Evolutionary conservation across 768 basidiomycete species (phyloP), one percentile per base, ranked within the genome.

Genomic region (Collybia sordida): DNA sequence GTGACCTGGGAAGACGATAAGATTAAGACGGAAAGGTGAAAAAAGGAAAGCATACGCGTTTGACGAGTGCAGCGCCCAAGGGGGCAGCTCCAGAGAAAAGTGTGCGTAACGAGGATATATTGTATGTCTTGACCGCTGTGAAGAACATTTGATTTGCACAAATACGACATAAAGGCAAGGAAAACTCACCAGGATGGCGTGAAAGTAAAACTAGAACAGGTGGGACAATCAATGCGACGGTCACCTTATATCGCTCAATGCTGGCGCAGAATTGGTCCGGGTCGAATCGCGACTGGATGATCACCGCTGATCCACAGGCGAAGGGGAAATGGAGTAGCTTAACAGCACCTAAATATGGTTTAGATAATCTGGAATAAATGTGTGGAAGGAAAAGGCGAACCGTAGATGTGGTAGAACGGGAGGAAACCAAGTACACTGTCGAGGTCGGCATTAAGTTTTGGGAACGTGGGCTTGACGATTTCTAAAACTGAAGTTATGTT

Each of bases 21-120:
- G 18, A 23, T 41, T 41, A 34, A 22, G 18, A 24, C n/a, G 18
- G 18, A 24, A 24, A 25, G 11, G 25, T 34, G 37, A 21, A n/a
- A 27, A 42, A 52, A 77, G 59, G 42, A 21, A 35, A 23, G 70
- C 65, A 58, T 14, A 83, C 79, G 19, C 80, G 69, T 19, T 73
- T 68, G 2, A 80, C 79, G 15, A 94, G 72, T 2, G 81, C 78
- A 1, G 78, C 74, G 0, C 87, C 85, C 1, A 94, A 68, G 0
- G 93, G 93, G 1, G 93, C 93, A 0, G 92, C 93, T 2, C 90
- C 93, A 3, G 82, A 88, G 53, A 82, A 74, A 27, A 93, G 56
- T 3, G 76, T 58, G 18, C 71, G 60, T 12, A 94, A 60, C 1
- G 81, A 78, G 0, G 78, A 77, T 40, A 94, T 57, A 59, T 93